Conservation (phyloP, 495 filamentous ascomycete genomes). For the Aspergillus hancockii region DNA sequence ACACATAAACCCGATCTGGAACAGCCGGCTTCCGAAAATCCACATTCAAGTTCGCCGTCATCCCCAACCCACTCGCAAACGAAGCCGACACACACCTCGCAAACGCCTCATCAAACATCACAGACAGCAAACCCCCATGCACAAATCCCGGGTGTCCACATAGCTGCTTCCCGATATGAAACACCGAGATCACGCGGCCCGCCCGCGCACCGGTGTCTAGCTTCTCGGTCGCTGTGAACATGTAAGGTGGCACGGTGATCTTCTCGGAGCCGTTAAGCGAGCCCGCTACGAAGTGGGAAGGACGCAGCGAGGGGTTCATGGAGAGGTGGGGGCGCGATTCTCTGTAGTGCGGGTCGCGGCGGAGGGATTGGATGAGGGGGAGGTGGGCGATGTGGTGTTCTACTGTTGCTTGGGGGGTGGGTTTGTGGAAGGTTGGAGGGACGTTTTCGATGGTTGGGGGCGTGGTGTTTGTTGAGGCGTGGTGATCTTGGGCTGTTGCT, state of each 20-base stretch:
- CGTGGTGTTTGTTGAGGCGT: constrained; percentile 13
- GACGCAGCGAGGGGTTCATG: constrained; percentile 31
- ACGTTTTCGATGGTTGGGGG: constrained; percentile 1
- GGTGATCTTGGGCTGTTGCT: constrained; percentile 12
- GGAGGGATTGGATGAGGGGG: constrained; percentile 66
- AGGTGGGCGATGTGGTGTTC: constrained; percentile 71
- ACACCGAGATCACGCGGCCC: constrained; percentile 33
- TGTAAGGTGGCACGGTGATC: constrained; percentile 75
- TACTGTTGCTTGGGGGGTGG: constrained; percentile 27
- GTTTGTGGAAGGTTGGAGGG: neutral
- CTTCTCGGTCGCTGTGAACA: constrained; percentile 50
- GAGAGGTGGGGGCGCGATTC: constrained; percentile 69
- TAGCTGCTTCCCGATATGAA: constrained; percentile 39
- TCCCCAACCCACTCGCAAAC: constrained; percentile 47
- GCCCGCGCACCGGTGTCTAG: constrained; percentile 4
- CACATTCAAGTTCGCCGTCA: constrained; percentile 66
- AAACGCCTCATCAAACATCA: constrained; percentile 46
- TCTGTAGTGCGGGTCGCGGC: constrained; percentile 59
- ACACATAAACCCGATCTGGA: constrained; percentile 64
- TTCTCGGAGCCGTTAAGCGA: constrained; percentile 66
- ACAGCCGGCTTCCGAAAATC: constrained; percentile 61
- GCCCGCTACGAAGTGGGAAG: constrained; percentile 41
- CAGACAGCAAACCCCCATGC: constrained; percentile 40
- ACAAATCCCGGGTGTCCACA: constrained; percentile 45
- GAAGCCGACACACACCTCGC: constrained; percentile 40